Conservation (phyloP, 352 stramenopile species). For the Phytophthora pluvialis region DNA sequence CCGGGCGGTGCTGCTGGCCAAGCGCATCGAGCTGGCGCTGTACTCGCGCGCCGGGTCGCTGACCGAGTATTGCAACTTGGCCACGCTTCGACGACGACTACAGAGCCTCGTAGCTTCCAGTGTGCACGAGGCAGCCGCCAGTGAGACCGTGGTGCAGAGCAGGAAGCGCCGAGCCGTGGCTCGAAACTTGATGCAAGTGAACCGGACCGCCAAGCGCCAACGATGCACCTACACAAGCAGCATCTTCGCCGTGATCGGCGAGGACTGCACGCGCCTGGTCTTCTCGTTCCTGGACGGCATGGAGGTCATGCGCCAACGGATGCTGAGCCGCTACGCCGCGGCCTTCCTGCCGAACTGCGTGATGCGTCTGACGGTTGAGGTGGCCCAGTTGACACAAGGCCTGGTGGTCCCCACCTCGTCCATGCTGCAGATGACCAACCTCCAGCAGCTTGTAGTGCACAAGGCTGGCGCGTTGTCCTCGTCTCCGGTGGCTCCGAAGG, state of each 20-base stretch:
- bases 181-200: slow-evolving; percentile 27
- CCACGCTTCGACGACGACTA: slow-evolving; percentile 71
- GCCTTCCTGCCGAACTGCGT: slow-evolving; percentile 62
- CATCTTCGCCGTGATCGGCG: slow-evolving; percentile 40
- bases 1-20: slow-evolving; percentile 51
- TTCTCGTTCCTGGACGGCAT: slow-evolving; percentile 72
- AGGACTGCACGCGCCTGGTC: slow-evolving; percentile 62
- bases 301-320: slow-evolving; percentile 53
- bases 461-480: slow-evolving; percentile 31
- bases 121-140: slow-evolving; percentile 64
- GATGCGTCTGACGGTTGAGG: slow-evolving; percentile 54
- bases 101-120: slow-evolving; percentile 75
- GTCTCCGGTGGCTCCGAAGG: neutral
- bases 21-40: slow-evolving; percentile 76
- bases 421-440: slow-evolving; percentile 57
- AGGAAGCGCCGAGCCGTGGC: slow-evolving; percentile 38
- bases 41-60: slow-evolving; percentile 73
- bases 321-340: slow-evolving; percentile 58
- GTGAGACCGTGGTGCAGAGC: slow-evolving; percentile 15
- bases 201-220: slow-evolving; percentile 44
- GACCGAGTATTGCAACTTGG: slow-evolving; percentile 72
- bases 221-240: slow-evolving; percentile 24
- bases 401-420: slow-evolving; percentile 31
- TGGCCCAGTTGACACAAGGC: slow-evolving; percentile 43
- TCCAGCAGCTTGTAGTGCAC: slow-evolving; percentile 66